These are phyloP conservation scores for Quercus glauca DNA, from an alignment of 306 rosid genomes.

Conservation along the genomic window DNA sequence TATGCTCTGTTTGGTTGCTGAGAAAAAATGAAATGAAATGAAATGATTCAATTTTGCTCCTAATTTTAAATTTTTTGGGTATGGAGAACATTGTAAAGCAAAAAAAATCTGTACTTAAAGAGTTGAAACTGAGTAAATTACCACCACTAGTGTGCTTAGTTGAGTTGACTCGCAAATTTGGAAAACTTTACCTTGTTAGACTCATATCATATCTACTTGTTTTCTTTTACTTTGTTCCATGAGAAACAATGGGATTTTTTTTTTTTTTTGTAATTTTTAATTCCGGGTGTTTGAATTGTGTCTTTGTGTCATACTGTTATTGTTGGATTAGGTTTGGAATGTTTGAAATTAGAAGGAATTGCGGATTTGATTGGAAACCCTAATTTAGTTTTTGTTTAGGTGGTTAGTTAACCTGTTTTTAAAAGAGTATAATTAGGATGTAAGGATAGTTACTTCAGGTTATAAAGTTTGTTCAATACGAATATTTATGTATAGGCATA, in stretches of 20 bases:
- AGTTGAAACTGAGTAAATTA: not conserved
- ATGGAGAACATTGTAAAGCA: not conserved
- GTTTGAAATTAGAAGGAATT: not conserved
- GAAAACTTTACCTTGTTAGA: not conserved
- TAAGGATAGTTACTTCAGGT: not conserved
- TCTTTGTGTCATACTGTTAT: not conserved
- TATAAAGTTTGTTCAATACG: not conserved
- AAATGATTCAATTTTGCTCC: not conserved
- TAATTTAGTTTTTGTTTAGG: not conserved
- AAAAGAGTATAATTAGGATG: not conserved
- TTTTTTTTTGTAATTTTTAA: too few relatives aligned
- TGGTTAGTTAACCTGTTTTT: not conserved
- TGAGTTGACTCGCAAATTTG: not conserved
- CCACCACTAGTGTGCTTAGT: not conserved
- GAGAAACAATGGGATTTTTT: not conserved
- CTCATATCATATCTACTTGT: not conserved
- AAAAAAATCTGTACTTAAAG: not conserved
- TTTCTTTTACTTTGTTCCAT: not conserved
- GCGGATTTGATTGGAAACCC: not conserved
- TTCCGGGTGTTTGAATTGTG: not conserved
- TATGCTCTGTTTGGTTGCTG: constrained; percentile 17
- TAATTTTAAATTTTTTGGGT: not conserved
- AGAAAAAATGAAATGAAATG: not conserved
- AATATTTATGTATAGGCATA: not conserved
- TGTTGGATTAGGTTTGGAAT: not conserved